Evolutionary conservation across 768 basidiomycete species (phyloP), one percentile per base, ranked within the genome.

Genomic region (Macrolepiota albuminosa): DNA sequence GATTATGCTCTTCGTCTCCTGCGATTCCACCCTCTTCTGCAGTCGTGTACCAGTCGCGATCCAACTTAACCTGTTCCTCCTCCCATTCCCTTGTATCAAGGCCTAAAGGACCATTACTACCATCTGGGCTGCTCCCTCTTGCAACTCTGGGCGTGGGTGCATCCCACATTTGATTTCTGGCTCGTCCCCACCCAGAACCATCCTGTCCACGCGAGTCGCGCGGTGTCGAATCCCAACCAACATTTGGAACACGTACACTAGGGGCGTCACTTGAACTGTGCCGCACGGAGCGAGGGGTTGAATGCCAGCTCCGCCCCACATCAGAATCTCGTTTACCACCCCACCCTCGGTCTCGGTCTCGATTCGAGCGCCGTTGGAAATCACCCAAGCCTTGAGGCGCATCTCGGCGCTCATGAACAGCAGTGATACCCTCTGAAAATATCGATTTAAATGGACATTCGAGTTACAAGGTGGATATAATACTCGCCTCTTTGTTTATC

Each of bases 31-130:
- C 91, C 61, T 94, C 94, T 68, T 95, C 96, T 26, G 91, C 92
- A 48, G 90, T 88, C 55, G 85, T 88, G 70, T 98, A 99, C 97
- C 97, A 99, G 68, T 98, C 95, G 31, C 97, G 80, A 72, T 99
- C 97, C 68, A 98, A 69, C 60, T 82, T 81, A 13, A 94, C 81
- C 71, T 97, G 94, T 71, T 98, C 97, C 67, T 98, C 96, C 72
- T 98, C 97, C 97, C 96, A 99, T 68, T 97, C 96, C 53, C 90
- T 80, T 47, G 83, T 79, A 69, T 95, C 90, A 33, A 95, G 72
- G 8, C 82, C 85, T 21, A 84, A 72, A 14, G 82, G 81, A 29
- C 75, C 82, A 54, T 83, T 87, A 36, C 87, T 87, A 50, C 79
- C 85, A 49, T 91, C 89, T 6, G 87, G 85, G 63, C 88, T 91